Evolutionary conservation across 805 yeast species (phyloP), one percentile per base, ranked within the genome.

Genomic region (Tetrapisispora nanseiensis): DNA sequence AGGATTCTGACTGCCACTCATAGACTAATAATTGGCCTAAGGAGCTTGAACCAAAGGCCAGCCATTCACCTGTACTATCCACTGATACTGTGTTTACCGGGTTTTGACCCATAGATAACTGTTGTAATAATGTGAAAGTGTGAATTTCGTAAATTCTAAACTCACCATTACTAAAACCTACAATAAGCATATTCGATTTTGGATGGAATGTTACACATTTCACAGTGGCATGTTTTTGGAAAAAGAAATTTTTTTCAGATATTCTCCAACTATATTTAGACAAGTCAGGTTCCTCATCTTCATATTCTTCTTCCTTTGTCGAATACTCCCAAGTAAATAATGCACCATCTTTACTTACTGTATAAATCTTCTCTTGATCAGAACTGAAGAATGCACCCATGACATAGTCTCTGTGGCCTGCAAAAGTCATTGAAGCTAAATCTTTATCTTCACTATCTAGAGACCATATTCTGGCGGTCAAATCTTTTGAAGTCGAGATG

Each of bases 1-100:
- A 92, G 0, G 96, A 85, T 61, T 92, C 98, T 4, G 95, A 84
- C 66, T 92, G 96, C 98, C 98, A 92, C 70, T 92, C 98, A 70
- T 95, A 92, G 0, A 92, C 98, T 44, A 92, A 66, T 45, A 92
- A 67, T 65, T 92, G 98, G n/a, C 98, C 98, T 23, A 85, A 63
- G 56, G 79, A 80, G 27, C 86, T 66, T 0, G 97, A 87, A 4
- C 98, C 98, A 62, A 92, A 85, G 0, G 96, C 95, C 26, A 92
- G 69, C 98, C 98, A 92, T 62, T 92, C 98, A 27, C 98, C 98
- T 6, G 89, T 69, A 2, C 70, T 63, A 60, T 90, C 92, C 30
- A 92, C 74, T 10, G 78, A 63, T 3, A 92, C 90, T 2, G 87
- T 80, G 56, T 84, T 86, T 21, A 92, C 82, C 3, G 89, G 80